Conservation (phyloP, 148 eudicot species). For the Drosera capensis region DNA sequence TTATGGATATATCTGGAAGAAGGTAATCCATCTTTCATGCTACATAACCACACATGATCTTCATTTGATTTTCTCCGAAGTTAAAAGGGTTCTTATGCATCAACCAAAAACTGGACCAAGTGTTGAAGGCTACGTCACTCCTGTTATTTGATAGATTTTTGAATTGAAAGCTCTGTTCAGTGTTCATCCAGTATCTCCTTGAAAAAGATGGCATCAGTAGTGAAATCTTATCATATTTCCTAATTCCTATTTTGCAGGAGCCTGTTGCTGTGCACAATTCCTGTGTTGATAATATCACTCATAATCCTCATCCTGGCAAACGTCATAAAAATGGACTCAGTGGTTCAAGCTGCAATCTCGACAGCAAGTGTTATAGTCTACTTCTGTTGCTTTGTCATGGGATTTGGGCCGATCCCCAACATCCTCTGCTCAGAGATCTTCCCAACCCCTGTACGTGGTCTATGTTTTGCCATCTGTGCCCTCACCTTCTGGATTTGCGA, state of each 20-base stretch:
- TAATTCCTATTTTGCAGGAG: slow-evolving; percentile 16
- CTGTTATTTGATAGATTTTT: no score
- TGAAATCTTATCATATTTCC: not conserved
- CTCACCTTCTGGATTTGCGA: slow-evolving; percentile 40
- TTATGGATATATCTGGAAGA: slow-evolving; percentile 47
- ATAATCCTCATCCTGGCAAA: slow-evolving; percentile 24
- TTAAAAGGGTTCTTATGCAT: no score
- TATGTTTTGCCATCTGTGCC: slow-evolving; percentile 47
- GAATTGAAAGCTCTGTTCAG: no score
- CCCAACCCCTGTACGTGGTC: slow-evolving; percentile 46
- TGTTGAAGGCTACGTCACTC: no score
- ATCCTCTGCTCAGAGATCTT: slow-evolving; percentile 45
- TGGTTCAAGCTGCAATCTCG: slow-evolving; percentile 24
- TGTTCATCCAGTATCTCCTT: no score
- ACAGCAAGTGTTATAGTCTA: slow-evolving; percentile 33
- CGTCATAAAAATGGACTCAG: slow-evolving; percentile 22
- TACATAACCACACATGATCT: no score
- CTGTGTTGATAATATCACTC: slow-evolving; percentile 25
- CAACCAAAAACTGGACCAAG: no score
- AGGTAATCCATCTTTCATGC: no score
- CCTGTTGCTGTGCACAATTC: slow-evolving; percentile 35
- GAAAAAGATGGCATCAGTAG: not conserved
- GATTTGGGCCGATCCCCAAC: slow-evolving; percentile 45
- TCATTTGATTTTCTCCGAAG: no score
- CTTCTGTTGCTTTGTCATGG: slow-evolving; percentile 46